A percentile compares a stretch with the other conserved stretches of the same genome.
Evolutionary conservation across 2,329 filamentous ascomycete genomes (phyloP).

Genomic region (Trichoderma simmonsii): DNA sequence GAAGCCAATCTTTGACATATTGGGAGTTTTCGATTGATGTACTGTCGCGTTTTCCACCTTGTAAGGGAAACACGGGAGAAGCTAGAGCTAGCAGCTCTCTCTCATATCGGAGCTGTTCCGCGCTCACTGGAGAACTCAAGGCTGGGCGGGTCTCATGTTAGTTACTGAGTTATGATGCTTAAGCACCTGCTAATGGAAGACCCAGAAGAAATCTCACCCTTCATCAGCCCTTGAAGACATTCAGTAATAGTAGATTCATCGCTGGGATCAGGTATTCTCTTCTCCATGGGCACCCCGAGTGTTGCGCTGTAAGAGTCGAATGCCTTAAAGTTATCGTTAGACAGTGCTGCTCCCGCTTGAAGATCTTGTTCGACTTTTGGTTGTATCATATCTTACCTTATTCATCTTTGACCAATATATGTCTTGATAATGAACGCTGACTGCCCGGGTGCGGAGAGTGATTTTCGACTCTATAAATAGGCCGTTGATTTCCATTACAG

Average conservation of each 20-base stretch:
- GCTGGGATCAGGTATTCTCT: not conserved
- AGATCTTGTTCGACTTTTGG: not conserved
- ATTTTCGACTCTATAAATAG: conserved; percentile 18
- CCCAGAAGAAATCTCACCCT: not conserved
- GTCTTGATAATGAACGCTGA: conserved; percentile 4
- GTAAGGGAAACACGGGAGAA: conserved; percentile 16
- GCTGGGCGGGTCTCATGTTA: not conserved
- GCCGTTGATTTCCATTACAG: conserved; percentile 18
- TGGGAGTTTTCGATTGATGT: not conserved
- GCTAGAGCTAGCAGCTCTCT: conserved; percentile 11
- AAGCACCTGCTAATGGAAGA: not conserved
- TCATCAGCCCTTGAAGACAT: not conserved
- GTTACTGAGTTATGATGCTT: not conserved
- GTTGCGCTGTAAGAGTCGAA: conserved; percentile 17
- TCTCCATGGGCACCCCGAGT: conserved; percentile 17
- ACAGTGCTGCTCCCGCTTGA: too few relatives aligned
- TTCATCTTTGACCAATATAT: not conserved
- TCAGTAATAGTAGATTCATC: not conserved
- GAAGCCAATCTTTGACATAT: conserved; percentile 9
- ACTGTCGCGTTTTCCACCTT: not conserved
- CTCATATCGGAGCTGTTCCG: conserved; percentile 13
- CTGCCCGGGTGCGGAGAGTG: conserved; percentile 12
- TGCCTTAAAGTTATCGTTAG: not conserved
- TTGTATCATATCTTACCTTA: not conserved
- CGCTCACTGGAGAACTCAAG: not conserved